Percentiles rank a stretch among this genome's conserved stretches.
phyloP scores from a whole-genome alignment of 768 basidiomycete genomes.

The Sporobolomyces phaffii region DNA sequence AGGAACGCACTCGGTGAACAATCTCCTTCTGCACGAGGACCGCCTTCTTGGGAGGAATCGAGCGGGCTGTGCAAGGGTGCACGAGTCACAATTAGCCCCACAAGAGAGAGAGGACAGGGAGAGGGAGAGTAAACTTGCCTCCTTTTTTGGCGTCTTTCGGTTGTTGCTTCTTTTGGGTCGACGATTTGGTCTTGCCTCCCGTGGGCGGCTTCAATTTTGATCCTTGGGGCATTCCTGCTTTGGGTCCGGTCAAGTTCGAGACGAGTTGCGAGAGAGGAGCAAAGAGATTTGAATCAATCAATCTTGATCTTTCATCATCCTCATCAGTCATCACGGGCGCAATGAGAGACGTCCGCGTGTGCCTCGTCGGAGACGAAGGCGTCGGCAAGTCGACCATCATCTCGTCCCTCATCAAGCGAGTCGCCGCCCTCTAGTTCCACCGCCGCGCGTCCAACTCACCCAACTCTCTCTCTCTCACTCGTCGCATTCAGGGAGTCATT shows the following conservation, averaged over 20 bases:
- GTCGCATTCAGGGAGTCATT: constrained; percentile 24
- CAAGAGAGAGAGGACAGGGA: not conserved
- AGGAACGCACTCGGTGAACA: constrained; percentile 12
- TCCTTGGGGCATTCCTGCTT: constrained; percentile 20
- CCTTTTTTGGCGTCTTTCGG: constrained; percentile 35
- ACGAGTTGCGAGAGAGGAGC: not conserved
- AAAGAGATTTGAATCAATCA: not conserved
- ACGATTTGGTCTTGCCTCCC: constrained; percentile 10
- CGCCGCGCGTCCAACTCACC: not conserved
- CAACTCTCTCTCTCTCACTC: not conserved
- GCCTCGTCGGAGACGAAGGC: constrained; percentile 91
- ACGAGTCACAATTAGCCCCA: not conserved
- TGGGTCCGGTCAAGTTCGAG: too few species aligned
- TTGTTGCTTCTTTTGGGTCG: constrained; percentile 28
- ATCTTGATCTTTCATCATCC: too few species aligned
- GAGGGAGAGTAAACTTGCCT: not conserved
- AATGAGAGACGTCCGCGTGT: constrained; percentile 77
- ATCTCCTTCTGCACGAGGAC: not conserved
- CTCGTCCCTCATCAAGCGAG: constrained; percentile 84
- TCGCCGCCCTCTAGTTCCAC: not conserved
- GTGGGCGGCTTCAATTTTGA: constrained; percentile 24
- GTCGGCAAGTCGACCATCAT: constrained; percentile 98
- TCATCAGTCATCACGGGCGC: not conserved
- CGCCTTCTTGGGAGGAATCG: constrained; percentile 26
- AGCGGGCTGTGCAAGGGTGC: not conserved